phyloP scores from a whole-genome alignment of 257 asterid genomes.

The Datura wrightii region DNA sequence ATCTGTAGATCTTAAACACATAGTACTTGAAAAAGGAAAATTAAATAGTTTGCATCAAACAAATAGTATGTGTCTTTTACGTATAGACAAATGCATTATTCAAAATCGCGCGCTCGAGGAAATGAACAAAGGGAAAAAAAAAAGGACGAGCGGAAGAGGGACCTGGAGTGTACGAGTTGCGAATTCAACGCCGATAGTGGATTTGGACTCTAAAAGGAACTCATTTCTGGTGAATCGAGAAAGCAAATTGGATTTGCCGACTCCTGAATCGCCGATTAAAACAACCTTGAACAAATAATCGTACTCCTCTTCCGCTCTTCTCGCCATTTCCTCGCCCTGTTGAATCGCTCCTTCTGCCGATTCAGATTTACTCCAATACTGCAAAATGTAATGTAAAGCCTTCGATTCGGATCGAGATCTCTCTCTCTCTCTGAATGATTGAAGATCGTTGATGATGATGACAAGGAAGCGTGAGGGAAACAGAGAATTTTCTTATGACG shows the following conservation, averaged over 20 bases:
- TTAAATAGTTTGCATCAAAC: no score
- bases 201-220: slow-evolving; percentile 56
- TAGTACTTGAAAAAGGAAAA: no score
- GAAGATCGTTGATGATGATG: slow-evolving; percentile 36
- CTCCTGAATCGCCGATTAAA: slow-evolving; percentile 59
- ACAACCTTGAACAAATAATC: slow-evolving; percentile 57
- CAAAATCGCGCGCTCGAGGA: not conserved
- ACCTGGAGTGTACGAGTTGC: slow-evolving; percentile 59
- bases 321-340: slow-evolving; percentile 46
- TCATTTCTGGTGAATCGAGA: slow-evolving; percentile 60
- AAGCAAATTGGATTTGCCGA: slow-evolving; percentile 52
- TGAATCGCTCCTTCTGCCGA: slow-evolving; percentile 30
- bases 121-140: not conserved
- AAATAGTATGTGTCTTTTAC: not conserved
- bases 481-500: slow-evolving; percentile 32
- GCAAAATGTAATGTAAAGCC: not conserved
- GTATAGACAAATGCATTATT: not conserved
- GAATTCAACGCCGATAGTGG: slow-evolving; percentile 64
- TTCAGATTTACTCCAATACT: not conserved
- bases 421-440: slow-evolving; percentile 15
- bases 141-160: not conserved
- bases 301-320: slow-evolving; percentile 61
- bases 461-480: slow-evolving; percentile 3
- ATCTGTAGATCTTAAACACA: not conserved
- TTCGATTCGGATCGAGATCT: slow-evolving; percentile 2